phyloP scores from a whole-genome alignment of 1,284 basidiomycete genomes.

The Chalciporus sp. region DNA sequence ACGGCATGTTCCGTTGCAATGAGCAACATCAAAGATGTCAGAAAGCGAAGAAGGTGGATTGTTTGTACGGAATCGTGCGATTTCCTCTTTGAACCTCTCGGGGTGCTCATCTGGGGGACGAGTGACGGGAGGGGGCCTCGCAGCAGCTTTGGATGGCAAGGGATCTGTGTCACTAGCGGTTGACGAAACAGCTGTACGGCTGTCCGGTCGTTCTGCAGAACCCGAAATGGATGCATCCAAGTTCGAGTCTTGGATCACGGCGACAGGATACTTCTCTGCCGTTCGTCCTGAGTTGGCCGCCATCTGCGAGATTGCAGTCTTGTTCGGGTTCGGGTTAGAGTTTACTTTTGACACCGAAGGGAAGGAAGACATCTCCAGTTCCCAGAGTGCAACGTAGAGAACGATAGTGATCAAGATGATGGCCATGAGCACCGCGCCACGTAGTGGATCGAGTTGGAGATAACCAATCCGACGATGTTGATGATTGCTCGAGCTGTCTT shows the following conservation, averaged over 20 bases:
- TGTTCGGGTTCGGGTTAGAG: background rate
- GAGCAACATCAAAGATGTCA: constrained; percentile 18
- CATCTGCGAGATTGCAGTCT: background rate
- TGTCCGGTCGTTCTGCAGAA: background rate
- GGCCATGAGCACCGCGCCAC: constrained; percentile 14
- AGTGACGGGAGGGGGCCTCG: constrained; percentile 19
- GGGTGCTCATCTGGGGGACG: constrained; percentile 11
- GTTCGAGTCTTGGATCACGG: background rate
- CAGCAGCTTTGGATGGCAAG: background rate
- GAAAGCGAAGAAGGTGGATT: background rate
- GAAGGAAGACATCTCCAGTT: constrained; percentile 21
- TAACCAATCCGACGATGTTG: constrained; percentile 5
- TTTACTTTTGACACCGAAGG: background rate
- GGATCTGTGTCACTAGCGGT: background rate
- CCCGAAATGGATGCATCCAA: background rate
- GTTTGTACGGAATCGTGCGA: background rate
- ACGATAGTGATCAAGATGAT: constrained; percentile 28
- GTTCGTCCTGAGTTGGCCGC: background rate
- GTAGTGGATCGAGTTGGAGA: constrained; percentile 13
- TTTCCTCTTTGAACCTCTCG: background rate
- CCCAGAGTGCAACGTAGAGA: constrained; percentile 29
- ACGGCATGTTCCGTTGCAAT: constrained; percentile 34
- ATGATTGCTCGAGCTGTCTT: constrained; percentile 2
- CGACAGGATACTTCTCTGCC: background rate
- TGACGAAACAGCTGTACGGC: background rate